A percentile compares a stretch with the other conserved stretches of the same genome.
Conservation (phyloP, 2,329 filamentous ascomycete genomes). For the Ustulina deusta region DNA sequence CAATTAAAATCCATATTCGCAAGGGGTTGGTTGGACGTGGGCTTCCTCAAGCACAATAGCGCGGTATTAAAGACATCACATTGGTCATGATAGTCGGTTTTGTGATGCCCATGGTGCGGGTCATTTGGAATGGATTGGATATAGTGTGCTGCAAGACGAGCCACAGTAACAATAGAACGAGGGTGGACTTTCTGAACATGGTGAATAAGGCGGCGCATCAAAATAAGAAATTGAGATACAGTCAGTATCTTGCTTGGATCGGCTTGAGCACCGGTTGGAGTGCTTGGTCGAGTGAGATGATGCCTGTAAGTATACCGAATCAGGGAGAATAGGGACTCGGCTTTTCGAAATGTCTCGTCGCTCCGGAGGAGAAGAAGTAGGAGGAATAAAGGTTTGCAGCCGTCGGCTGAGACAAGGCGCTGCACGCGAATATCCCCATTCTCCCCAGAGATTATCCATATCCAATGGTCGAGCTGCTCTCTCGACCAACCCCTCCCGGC, state of each 20-base stretch:
- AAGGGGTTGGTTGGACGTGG: slow-evolving; percentile 52
- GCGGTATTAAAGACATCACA: slow-evolving; percentile 57
- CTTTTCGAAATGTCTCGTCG: slow-evolving; percentile 51
- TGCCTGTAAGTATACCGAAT: slow-evolving; percentile 51
- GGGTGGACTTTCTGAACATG: slow-evolving; percentile 48
- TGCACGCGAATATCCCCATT: slow-evolving; percentile 53
- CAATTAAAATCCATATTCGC: slow-evolving; percentile 63
- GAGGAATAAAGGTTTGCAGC: slow-evolving; percentile 56
- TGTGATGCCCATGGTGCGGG: slow-evolving; percentile 33
- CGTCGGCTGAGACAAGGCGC: slow-evolving; percentile 52
- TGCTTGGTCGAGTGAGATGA: slow-evolving; percentile 20
- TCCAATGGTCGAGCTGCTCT: slow-evolving; percentile 55
- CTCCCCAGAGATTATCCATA: slow-evolving; percentile 55
- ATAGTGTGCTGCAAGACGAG: slow-evolving; percentile 49
- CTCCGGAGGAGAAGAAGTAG: slow-evolving; percentile 53
- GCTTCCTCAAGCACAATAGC: slow-evolving; percentile 54
- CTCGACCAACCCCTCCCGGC: slow-evolving; percentile 51
- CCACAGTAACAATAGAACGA: slow-evolving; percentile 47
- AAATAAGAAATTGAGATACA: slow-evolving; percentile 42
- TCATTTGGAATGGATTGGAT: slow-evolving; percentile 46
- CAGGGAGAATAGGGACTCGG: slow-evolving; percentile 50
- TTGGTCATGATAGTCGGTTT: slow-evolving; percentile 44
- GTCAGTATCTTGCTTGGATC: slow-evolving; percentile 32
- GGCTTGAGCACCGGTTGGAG: background rate
- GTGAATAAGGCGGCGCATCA: slow-evolving; percentile 45